These are phyloP conservation scores for Auxenochlorella protothecoides DNA, from an alignment of 139 green algal genomes.

Conservation along the genomic window DNA sequence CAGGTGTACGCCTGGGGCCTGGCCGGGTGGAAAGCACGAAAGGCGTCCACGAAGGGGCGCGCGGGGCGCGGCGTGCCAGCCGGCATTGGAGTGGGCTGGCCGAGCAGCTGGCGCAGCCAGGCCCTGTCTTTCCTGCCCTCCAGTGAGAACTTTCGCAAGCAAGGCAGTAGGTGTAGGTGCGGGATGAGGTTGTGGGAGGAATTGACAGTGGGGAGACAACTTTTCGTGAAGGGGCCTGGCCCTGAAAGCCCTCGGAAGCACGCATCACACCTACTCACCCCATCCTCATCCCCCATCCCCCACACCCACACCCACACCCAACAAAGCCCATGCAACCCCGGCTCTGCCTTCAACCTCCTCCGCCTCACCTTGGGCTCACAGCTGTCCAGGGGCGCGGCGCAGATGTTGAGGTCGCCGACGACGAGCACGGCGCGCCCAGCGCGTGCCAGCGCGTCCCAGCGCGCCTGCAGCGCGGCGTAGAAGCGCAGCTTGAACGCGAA, in stretches of 20 bases:
- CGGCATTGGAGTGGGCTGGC: too few relatives aligned
- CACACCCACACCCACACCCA: not conserved
- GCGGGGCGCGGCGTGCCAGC: not conserved
- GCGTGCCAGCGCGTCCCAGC: constrained; percentile 19
- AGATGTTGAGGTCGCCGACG: constrained; percentile 71
- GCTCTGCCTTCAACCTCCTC: too few relatives aligned
- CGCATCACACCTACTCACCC: too few relatives aligned
- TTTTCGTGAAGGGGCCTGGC: too few relatives aligned
- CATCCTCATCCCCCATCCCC: too few relatives aligned
- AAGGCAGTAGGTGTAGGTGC: too few relatives aligned
- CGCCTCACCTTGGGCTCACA: not conserved
- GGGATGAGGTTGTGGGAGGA: too few relatives aligned
- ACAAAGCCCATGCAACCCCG: not conserved
- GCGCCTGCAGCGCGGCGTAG: constrained; percentile 32
- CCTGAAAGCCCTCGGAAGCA: too few relatives aligned
- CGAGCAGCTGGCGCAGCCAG: constrained; percentile 36
- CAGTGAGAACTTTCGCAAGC: not conserved
- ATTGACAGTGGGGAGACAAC: too few relatives aligned
- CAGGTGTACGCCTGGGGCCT: constrained; percentile 60
- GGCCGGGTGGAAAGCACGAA: constrained; percentile 41
- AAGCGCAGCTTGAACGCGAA: constrained; percentile 31
- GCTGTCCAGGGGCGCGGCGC: constrained; percentile 1
- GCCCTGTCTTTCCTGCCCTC: constrained; percentile 13
- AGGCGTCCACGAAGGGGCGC: constrained; percentile 35
- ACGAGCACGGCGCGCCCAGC: constrained; percentile 40